phyloP scores from a whole-genome alignment of 768 basidiomycete genomes.

The Wakefieldia striispora region DNA sequence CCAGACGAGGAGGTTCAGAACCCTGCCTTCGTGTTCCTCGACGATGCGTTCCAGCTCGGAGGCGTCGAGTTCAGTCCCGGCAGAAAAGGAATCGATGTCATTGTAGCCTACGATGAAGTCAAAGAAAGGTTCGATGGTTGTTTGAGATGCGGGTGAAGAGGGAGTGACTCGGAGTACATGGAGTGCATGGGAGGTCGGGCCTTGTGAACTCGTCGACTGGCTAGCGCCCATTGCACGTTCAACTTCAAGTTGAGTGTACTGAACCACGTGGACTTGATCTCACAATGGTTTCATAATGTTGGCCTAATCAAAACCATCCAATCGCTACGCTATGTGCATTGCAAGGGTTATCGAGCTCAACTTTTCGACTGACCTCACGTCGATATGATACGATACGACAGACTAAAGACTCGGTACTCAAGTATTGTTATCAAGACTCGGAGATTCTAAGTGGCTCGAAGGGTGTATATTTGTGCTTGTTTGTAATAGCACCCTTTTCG shows the following conservation, averaged over 20 bases:
- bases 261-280: no score
- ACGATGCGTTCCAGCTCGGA: slow-evolving; percentile 76
- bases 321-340: no score
- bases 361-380: no score
- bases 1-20: slow-evolving; percentile 76
- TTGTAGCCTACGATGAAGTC: slow-evolving; percentile 91
- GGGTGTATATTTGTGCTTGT: slow-evolving; percentile 23
- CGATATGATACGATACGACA: no score
- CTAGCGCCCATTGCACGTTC: slow-evolving; percentile 60
- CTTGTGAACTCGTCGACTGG: slow-evolving; percentile 55
- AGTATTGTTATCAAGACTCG: no score
- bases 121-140: slow-evolving; percentile 88
- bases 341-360: no score
- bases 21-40: slow-evolving; percentile 72
- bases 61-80: slow-evolving; percentile 58
- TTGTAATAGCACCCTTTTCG: slow-evolving; percentile 9
- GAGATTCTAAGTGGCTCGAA: no score
- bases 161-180: slow-evolving; percentile 91
- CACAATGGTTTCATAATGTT: no score
- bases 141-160: slow-evolving; percentile 82
- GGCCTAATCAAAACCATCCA: no score
- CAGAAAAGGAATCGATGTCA: slow-evolving; percentile 58
- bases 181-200: slow-evolving; percentile 49
- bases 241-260: no score
- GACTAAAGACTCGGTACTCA: no score